phyloP scores from a whole-genome alignment of 257 asterid genomes.

The Gentiana dahurica region DNA sequence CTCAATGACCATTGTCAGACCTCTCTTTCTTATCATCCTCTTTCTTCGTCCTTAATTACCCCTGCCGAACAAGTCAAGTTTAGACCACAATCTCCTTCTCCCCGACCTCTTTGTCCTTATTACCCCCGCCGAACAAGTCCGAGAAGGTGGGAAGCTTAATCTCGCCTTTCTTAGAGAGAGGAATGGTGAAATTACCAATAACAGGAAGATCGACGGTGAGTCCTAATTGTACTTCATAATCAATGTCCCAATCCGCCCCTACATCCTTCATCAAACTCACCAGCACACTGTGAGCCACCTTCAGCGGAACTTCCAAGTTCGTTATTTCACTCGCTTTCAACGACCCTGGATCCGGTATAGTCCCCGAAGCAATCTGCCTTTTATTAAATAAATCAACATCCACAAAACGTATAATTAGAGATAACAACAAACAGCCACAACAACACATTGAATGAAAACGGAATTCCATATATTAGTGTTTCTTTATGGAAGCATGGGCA shows the following conservation, averaged over 20 bases:
- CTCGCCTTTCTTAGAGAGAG: slow-evolving; percentile 52
- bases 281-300: slow-evolving; percentile 56
- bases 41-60: no score
- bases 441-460: no score
- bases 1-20: no score
- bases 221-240: slow-evolving; percentile 37
- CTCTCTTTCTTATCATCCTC: no score
- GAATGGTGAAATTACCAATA: slow-evolving; percentile 53
- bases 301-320: slow-evolving; percentile 33
- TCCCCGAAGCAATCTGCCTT: slow-evolving; percentile 63
- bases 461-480: no score
- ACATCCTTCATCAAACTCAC: slow-evolving; percentile 57
- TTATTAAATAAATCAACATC: no score
- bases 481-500: no score
- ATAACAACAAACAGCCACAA: no score
- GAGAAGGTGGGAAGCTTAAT: slow-evolving; percentile 61
- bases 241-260: slow-evolving; percentile 73
- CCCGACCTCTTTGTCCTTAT: slow-evolving; percentile 1
- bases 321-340: slow-evolving; percentile 53
- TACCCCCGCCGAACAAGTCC: slow-evolving; percentile 23
- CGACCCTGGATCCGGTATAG: slow-evolving; percentile 73
- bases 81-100: no score
- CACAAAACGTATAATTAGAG: no score
- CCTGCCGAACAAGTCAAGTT: no score
- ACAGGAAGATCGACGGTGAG: slow-evolving; percentile 67